Base-by-base conservation (phyloP, 2,329 filamentous ascomycete species). In the Monilinia vaccinii-corymbosi region DNA sequence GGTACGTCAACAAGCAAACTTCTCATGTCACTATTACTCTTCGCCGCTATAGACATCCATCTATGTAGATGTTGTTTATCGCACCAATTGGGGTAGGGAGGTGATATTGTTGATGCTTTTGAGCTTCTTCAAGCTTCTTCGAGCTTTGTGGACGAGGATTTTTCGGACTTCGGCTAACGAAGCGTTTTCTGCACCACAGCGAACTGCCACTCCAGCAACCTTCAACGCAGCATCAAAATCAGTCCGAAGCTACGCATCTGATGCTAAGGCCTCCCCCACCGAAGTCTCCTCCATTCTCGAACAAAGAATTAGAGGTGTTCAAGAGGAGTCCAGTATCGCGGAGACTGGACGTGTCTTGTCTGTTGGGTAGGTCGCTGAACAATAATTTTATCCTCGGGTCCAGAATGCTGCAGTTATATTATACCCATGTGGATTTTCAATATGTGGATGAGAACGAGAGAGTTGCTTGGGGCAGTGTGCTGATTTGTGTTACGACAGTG, bases 271-370 rank as follows among this genome's bases (percentile, higher is more conserved):
- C 73, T 79, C 91, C 64, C 94, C 94, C 72, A 99, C 93, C 73
- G 94, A 99, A 84, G 93, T 97, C 73, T 97, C 94, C 71, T 97
- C 93, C 72, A 97, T 99, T 79, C 89, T 99, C 76, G 94, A 97
- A 84, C 93, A 97, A 86, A 86, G 92, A 80, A 99, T 99, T 75
- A 90, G 94, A 76, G 94, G 94, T 83, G 91, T 97, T 71, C 89
- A 96, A 80, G 94, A 97, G 82, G 94, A 97, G 83, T 83, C 90
- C 75, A 86, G 85, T 77, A 89, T 99, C 73, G 91, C 94, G 78
- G 94, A 99, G 88, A 99, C 94, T 75, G 94, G 94, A 76, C 91
- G 93, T 81, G 94, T 99, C 75, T 87, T 99, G 73, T 97, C 92
- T 75, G 91, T 99, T 78, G 93, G 93, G 93, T 97, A 95, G 76